These are phyloP conservation scores for Porcisia deanei DNA, from an alignment of 208 protist genomes.

Conservation along the genomic window DNA sequence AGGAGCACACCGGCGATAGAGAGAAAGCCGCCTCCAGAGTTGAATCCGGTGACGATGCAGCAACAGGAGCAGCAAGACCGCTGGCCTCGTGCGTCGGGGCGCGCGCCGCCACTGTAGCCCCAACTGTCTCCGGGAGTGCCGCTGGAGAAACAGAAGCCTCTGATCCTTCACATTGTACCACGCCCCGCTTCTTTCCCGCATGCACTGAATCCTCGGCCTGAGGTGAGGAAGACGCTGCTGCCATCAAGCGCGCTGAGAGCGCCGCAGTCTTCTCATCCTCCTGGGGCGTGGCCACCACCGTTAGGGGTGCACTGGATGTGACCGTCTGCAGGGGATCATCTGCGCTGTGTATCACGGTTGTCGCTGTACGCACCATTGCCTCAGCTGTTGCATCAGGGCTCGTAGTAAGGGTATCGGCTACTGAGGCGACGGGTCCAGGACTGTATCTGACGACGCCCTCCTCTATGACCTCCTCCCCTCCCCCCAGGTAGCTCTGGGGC, in stretches of 20 bases:
- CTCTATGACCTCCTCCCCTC: constrained; percentile 54
- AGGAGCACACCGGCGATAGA: no score
- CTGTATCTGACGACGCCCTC: constrained; percentile 32
- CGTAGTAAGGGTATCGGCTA: background rate
- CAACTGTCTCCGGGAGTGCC: background rate
- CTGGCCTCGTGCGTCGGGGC: background rate
- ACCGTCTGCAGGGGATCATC: background rate
- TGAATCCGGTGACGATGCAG: background rate
- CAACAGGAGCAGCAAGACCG: background rate
- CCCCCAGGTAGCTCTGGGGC: constrained; percentile 49
- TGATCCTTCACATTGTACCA: no score
- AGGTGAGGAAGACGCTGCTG: background rate
- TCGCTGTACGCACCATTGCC: background rate
- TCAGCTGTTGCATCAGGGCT: background rate
- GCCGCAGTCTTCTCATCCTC: background rate
- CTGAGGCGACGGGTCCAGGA: background rate
- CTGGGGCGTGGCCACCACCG: background rate
- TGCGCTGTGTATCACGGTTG: background rate
- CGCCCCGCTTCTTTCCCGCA: no score
- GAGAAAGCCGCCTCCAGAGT: background rate
- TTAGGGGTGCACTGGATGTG: background rate
- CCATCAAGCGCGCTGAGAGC: background rate
- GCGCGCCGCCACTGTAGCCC: background rate
- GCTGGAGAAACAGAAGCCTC: background rate
- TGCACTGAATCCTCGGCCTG: background rate